Percentiles rank a stretch among this genome's conserved stretches.
phyloP scores from a whole-genome alignment of 2,329 filamentous ascomycete genomes.

The Aspergillus ibericus region DNA sequence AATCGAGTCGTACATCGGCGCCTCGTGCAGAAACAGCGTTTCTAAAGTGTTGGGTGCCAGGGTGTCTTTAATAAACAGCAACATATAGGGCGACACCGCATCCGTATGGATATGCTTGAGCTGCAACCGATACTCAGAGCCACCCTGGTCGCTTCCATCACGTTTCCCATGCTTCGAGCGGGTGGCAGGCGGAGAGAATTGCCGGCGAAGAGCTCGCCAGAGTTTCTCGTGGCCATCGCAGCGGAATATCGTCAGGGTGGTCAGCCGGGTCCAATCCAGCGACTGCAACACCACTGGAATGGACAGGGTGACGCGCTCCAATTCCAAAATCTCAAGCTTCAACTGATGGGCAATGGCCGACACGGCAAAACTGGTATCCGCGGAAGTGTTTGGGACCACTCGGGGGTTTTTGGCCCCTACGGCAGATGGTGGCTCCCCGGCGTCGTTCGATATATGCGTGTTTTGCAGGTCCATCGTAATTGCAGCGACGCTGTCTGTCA shows the following conservation, averaged over 20 bases:
- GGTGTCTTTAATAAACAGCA: constrained; percentile 74
- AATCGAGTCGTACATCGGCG: constrained; percentile 53
- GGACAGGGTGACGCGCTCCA: constrained; percentile 74
- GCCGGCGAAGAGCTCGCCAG: constrained; percentile 69
- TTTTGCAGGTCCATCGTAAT: background rate
- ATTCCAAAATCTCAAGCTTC: constrained; percentile 68
- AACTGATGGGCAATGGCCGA: constrained; percentile 40
- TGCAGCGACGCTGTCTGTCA: background rate
- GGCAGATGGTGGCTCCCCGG: background rate
- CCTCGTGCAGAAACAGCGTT: constrained; percentile 73
- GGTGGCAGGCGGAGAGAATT: constrained; percentile 52
- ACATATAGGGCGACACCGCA: constrained; percentile 65
- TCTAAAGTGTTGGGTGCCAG: constrained; percentile 78
- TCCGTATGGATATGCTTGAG: constrained; percentile 77
- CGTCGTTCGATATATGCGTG: background rate
- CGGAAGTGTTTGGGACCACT: constrained; percentile 6
- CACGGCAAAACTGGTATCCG: background rate
- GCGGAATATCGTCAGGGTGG: constrained; percentile 70
- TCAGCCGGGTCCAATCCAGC: constrained; percentile 73
- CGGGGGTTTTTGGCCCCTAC: constrained; percentile 2
- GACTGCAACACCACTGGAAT: constrained; percentile 67
- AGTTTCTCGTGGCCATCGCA: constrained; percentile 72
- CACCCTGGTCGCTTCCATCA: constrained; percentile 2
- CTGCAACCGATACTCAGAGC: constrained; percentile 60
- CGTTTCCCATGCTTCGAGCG: constrained; percentile 12